Evolutionary conservation across 1,284 basidiomycete species (phyloP), one percentile per base, ranked within the genome.

Genomic region (Irpex lacteus): DNA sequence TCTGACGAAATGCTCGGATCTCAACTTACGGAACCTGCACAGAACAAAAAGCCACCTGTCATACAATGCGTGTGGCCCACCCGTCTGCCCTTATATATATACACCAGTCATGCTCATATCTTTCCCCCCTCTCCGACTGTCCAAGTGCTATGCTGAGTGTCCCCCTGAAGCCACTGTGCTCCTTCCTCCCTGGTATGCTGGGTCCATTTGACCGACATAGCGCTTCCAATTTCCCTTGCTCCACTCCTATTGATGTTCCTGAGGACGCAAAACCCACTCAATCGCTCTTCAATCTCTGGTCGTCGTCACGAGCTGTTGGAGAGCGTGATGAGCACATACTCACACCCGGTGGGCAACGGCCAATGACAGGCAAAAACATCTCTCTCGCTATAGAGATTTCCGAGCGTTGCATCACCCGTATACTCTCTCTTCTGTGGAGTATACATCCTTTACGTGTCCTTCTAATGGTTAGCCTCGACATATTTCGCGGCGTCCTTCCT

Each of bases 401-500:
- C 15, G 80, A 78, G 63, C 77, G 78, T 13, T 89, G 85, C 70
- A 80, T 83, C 37, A 76, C 82, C 19, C 82, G 88, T 64, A 78
- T 93, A 70, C 73, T 88, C 65, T 75, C 74, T 32, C 77, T 82
- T n/a, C 74, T 92, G 18, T 90, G 87, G 82, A 77, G 78, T 55
- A 74, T 88, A 37, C 89, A 92, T 69, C 90, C 90, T 55, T 70
- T 85, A 61, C 84, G 89, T 64, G 86, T 88, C 21, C 77, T 82
- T 26, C 76, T 89, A 61, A 87, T 92, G 83, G 75, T 92, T 70
- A 65, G 81, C 62, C 77, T 91, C 68, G 89, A 91, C 73, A 76
- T 92, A 60, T 70, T 88, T 65, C 84, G 90, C 67, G 91, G 90
- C 65, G 75, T 89, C 65, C 85, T 92, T 71, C 91, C 91, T 50